These are phyloP conservation scores for Candida pseudofarinosa DNA, from an alignment of 805 yeast genomes.

Conservation along the genomic window DNA sequence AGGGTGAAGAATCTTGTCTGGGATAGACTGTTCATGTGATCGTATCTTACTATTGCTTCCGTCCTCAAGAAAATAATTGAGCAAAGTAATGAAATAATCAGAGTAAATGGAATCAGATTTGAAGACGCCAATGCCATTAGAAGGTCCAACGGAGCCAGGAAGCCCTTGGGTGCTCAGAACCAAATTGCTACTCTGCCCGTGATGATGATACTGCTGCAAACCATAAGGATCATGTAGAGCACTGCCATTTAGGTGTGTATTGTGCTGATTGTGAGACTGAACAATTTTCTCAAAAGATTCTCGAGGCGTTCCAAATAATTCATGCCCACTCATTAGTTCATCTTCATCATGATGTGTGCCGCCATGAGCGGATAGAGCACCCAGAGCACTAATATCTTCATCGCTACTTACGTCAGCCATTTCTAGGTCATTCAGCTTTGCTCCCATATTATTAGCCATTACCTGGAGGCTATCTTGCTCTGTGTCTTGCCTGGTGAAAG, in stretches of 20 bases:
- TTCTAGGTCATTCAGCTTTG: constrained; percentile 36
- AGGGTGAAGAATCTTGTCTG: constrained; percentile 45
- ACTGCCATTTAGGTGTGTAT: constrained; percentile 4
- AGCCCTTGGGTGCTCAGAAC: constrained; percentile 12
- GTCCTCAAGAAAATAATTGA: constrained; percentile 53
- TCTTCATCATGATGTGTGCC: constrained; percentile 18
- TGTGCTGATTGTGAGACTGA: constrained; percentile 15
- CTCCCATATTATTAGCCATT: constrained; percentile 29
- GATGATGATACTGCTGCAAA: constrained; percentile 36
- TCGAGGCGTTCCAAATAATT: constrained; percentile 39
- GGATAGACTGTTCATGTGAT: constrained; percentile 15
- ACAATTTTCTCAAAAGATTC: constrained; percentile 32
- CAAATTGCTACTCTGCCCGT: background rate
- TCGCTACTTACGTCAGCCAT: constrained; percentile 27
- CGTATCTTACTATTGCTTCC: constrained; percentile 13
- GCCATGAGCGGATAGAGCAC: constrained; percentile 11
- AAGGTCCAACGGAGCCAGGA: constrained; percentile 6
- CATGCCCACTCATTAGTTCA: constrained; percentile 35
- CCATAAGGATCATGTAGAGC: constrained; percentile 34
- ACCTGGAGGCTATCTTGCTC: constrained; percentile 37
- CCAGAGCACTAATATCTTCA: constrained; percentile 20
- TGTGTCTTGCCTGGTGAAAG: constrained; percentile 33
- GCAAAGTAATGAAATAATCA: constrained; percentile 41
- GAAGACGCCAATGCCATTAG: constrained; percentile 11
- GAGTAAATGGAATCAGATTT: constrained; percentile 23